Percentiles rank a stretch among this genome's conserved stretches.
These are phyloP conservation scores for Botrytis sinoallii DNA, from an alignment of 2,329 filamentous ascomycete species.

Conservation along the genomic window DNA sequence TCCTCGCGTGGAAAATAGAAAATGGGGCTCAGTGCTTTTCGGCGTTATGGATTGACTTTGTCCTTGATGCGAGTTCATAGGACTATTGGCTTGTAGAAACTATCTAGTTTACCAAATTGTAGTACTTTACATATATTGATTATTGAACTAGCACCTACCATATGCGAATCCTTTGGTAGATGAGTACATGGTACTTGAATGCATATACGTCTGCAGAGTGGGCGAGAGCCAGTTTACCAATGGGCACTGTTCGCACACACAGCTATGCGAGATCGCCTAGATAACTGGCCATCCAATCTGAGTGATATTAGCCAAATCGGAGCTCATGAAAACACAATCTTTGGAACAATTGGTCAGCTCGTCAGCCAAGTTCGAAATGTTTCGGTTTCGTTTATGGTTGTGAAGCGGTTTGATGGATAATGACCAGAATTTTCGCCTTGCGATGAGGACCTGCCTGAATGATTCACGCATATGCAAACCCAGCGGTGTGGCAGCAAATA, in stretches of 20 bases:
- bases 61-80: neutral
- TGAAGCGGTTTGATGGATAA: neutral
- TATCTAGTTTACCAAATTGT: neutral
- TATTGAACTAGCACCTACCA: neutral
- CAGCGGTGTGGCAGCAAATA: conserved; percentile 6
- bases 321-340: neutral
- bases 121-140: neutral
- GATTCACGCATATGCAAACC: neutral
- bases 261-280: neutral
- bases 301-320: neutral
- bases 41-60: neutral
- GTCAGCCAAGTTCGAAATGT: neutral
- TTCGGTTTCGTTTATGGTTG: neutral
- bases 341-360: neutral
- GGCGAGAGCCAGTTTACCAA: neutral
- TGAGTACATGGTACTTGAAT: neutral
- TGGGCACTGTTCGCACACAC: neutral
- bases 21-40: neutral
- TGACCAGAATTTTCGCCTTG: neutral
- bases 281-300: neutral
- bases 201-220: neutral
- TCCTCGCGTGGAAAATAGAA: neutral
- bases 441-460: neutral
- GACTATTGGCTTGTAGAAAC: neutral
- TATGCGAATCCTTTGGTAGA: neutral